Conservation (phyloP, 2,329 filamentous ascomycete species). For the Penicillium brasilianum region DNA sequence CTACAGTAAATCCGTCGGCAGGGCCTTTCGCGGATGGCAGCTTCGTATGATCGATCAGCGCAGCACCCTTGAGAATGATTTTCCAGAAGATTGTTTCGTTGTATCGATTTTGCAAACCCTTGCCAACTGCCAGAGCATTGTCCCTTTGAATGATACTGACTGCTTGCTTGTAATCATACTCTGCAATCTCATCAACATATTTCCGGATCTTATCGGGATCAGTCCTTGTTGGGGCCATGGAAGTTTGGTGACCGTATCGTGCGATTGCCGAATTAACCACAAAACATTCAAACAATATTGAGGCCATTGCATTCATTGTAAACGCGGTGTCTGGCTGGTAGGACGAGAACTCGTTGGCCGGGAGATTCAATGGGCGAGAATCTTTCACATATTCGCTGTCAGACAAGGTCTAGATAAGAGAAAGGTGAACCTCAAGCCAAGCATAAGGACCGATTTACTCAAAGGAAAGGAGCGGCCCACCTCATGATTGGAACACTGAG, state of each 20-base stretch:
- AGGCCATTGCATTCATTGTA: not conserved
- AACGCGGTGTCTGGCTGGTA: not conserved
- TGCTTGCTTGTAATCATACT: slow-evolving; percentile 10
- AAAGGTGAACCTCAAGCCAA: not conserved
- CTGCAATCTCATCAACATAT: slow-evolving; percentile 12
- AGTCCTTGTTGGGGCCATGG: not conserved
- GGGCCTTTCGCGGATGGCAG: not conserved
- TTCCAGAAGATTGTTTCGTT: not conserved
- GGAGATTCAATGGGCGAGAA: not conserved
- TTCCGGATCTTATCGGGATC: slow-evolving; percentile 6
- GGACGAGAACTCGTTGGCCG: not conserved
- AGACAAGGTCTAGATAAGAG: slow-evolving; percentile 5
- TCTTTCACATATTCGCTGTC: not conserved
- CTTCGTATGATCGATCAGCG: not conserved
- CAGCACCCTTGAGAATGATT: not conserved
- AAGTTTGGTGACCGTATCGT: not conserved
- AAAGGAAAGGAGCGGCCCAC: not conserved
- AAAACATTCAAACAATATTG: not conserved
- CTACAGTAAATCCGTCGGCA: not conserved
- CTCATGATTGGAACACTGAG: not conserved
- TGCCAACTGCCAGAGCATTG: slow-evolving; percentile 6
- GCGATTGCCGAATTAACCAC: not conserved
- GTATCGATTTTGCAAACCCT: slow-evolving; percentile 1
- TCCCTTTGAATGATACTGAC: slow-evolving; percentile 11
- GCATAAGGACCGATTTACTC: not conserved